phyloP scores from a whole-genome alignment of 2,329 filamentous ascomycete genomes.

The Fusarium ambrosium region DNA sequence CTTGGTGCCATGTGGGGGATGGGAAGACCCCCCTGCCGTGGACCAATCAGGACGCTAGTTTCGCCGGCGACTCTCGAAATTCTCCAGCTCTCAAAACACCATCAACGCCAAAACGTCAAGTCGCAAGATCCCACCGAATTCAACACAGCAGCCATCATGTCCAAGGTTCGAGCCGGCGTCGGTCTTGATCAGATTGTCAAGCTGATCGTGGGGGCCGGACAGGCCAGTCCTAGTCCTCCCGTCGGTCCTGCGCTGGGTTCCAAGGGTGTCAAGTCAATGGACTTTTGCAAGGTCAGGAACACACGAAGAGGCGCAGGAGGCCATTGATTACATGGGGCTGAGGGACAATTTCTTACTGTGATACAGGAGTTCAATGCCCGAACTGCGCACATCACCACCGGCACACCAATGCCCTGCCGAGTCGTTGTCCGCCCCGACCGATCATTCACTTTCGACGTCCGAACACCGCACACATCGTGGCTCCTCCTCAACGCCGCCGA shows the following conservation, averaged over 20 bases:
- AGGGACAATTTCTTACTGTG: conserved; percentile 30
- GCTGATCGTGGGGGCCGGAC: conserved; percentile 95
- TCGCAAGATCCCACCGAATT: conserved; percentile 22
- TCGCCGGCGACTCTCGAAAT: conserved; percentile 41
- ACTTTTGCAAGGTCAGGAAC: conserved; percentile 91
- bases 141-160: conserved; percentile 59
- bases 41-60: conserved; percentile 43
- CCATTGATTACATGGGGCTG: background rate
- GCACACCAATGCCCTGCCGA: conserved; percentile 90
- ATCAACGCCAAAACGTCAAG: conserved; percentile 10
- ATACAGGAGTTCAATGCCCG: conserved; percentile 94
- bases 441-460: conserved; percentile 91
- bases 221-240: conserved; percentile 93
- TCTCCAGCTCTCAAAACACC: conserved; percentile 44
- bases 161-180: conserved; percentile 60
- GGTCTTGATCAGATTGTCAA: conserved; percentile 85
- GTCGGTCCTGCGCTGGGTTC: conserved; percentile 96
- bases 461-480: conserved; percentile 94
- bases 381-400: conserved; percentile 84
- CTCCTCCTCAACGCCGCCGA: conserved; percentile 87
- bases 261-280: conserved; percentile 99
- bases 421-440: conserved; percentile 94
- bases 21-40: conserved; percentile 12
- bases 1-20: conserved; percentile 30
- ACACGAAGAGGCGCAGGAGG: background rate